Conservation (phyloP, 495 filamentous ascomycete genomes). For the Tetracladium setigerum region DNA sequence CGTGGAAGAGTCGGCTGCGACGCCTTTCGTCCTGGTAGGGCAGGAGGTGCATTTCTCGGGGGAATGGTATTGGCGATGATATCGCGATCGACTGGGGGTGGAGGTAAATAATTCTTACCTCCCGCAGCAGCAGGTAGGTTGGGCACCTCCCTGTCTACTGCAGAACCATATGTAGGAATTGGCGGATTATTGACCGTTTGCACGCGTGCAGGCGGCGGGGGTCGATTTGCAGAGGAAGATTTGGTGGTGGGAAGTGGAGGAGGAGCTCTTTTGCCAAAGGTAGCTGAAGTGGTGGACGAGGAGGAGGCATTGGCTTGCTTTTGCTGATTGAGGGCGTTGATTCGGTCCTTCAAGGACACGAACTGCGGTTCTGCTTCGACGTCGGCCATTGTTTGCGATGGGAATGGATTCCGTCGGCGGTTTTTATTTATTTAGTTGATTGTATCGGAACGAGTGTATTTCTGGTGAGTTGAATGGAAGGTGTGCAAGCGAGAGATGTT, state of each 20-base stretch:
- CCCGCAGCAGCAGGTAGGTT: conserved; percentile 12
- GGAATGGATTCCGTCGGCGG: neutral
- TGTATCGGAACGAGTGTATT: too few species aligned
- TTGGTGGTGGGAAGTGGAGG: conserved; percentile 36
- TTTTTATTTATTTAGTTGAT: too few species aligned
- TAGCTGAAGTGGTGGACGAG: conserved; percentile 7
- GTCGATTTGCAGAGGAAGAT: conserved; percentile 16
- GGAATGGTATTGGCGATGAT: conserved; percentile 4
- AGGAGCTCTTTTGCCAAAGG: conserved; percentile 33
- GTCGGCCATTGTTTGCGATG: conserved; percentile 37
- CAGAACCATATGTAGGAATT: conserved; percentile 17
- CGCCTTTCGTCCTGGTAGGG: conserved; percentile 16
- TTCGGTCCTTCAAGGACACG: conserved; percentile 44
- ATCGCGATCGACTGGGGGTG: conserved; percentile 36
- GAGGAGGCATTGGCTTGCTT: conserved; percentile 37
- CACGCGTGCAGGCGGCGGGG: conserved; percentile 14
- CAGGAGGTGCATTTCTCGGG: conserved; percentile 17
- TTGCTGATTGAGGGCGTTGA: conserved; percentile 42
- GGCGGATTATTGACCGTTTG: conserved; percentile 21
- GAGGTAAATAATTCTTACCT: conserved; percentile 35
- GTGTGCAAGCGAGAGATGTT: too few species aligned
- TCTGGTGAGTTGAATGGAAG: too few species aligned
- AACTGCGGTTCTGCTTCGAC: conserved; percentile 43
- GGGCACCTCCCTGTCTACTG: conserved; percentile 8
- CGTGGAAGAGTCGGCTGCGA: conserved; percentile 15